Evolutionary conservation across 495 filamentous ascomycete genomes (phyloP), one percentile per base, ranked within the genome.

Genomic region (Penicillium maclennaniae): DNA sequence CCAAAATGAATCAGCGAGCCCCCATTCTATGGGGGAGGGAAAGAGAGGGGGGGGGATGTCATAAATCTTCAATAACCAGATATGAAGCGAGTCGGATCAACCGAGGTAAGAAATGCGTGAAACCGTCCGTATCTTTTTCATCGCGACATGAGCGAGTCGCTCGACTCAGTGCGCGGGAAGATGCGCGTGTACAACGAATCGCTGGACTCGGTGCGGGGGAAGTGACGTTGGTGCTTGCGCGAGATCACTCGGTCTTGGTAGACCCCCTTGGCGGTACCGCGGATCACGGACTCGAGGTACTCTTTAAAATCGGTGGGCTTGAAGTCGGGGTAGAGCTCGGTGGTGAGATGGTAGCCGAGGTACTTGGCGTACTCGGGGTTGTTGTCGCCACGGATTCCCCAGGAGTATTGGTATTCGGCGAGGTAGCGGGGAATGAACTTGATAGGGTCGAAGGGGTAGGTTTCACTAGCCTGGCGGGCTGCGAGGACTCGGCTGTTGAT

Each of bases 281-380:
- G 45, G 21, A 74, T 62, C 7, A 77, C 68, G 1, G 64, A 57
- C 59, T 69, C 65, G 8, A 76, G 69, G 52, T 75, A 77, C 43
- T 72, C 68, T 51, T 64, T 61, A 61, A 79, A 72, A 19, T 70
- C 65, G 27, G 61, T 74, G 6, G 70, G 67, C 15, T 60, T 44
- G 47, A 80, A 73, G 17, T 79, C 79, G 16, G 80, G 82, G 60
- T 83, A 84, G 43, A 84, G 58, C 43, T 83, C 79, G 54, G 76
- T 75, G 19, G 74, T 71, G 47, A 75, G 69, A 40, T 83, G 45
- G 59, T 83, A 85, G 7, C 83, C 82, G 8, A 86, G 69, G 58
- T 84, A 83, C 51, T 73, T 74, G 26, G 81, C 82, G 51, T 74
- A 74, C 48, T 81, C 79, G 0, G 76, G 78, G 43, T 70, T 78